phyloP scores from a whole-genome alignment of 108 stramenopile species.

The Cafeteria roenbergensis region DNA sequence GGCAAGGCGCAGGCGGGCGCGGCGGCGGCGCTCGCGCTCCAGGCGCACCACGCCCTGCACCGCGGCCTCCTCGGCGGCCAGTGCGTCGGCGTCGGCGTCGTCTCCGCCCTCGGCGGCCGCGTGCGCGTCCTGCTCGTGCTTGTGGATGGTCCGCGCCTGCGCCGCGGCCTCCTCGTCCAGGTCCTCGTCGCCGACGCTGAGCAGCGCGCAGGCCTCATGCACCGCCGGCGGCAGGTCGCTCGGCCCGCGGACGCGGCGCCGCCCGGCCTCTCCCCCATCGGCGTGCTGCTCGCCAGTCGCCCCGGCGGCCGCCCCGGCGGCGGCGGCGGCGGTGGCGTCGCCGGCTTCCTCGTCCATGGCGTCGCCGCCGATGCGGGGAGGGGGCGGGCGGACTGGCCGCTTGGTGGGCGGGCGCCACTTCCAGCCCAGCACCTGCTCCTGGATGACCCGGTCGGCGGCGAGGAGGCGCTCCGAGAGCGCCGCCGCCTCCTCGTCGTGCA shows the following conservation, averaged over 20 bases:
- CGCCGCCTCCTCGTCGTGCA: slow-evolving; percentile 41
- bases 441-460: slow-evolving; percentile 37
- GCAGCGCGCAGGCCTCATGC: neutral
- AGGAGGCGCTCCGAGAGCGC: slow-evolving; percentile 18
- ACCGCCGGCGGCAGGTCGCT: neutral
- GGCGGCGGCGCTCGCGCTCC: neutral
- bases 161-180: neutral
- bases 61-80: neutral
- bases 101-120: too few relatives aligned
- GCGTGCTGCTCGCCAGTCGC: neutral
- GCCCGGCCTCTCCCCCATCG: neutral
- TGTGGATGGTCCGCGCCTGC: neutral
- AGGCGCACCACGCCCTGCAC: neutral
- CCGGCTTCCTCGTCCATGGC: slow-evolving; percentile 4
- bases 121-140: neutral
- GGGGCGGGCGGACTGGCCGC: slow-evolving; percentile 11
- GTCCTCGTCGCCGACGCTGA: too few relatives aligned
- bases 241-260: neutral
- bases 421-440: slow-evolving; percentile 53
- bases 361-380: neutral
- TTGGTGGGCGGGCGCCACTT: slow-evolving; percentile 36
- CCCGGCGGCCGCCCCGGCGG: neutral
- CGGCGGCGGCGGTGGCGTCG: slow-evolving; percentile 1
- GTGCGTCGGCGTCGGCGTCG: too few relatives aligned
- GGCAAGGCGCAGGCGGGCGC: neutral